These are phyloP conservation scores for Dothideomycetes sp. DNA, from an alignment of 2,329 filamentous ascomycete species.

Conservation along the genomic window DNA sequence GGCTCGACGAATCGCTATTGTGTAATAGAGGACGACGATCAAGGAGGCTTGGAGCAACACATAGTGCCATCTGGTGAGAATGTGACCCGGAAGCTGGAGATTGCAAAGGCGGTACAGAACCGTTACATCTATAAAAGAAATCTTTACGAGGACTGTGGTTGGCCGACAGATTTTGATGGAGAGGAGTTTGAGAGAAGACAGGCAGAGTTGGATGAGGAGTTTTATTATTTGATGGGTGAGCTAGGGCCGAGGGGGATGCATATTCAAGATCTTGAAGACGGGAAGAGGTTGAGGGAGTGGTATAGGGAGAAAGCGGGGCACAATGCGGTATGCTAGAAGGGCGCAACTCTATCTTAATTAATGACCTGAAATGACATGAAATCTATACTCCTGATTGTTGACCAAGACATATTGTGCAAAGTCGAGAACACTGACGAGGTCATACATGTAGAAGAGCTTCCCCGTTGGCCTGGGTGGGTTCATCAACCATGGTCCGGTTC, in stretches of 20 bases:
- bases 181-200: conserved; percentile 6
- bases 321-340: conserved; percentile 5
- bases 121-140: conserved; percentile 4
- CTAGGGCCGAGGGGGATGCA: conserved; percentile 4
- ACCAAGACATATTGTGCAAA: no score
- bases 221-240: not conserved
- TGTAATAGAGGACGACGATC: not conserved
- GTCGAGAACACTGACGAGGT: no score
- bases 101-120: conserved; percentile 6
- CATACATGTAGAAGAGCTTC: no score
- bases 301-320: conserved; percentile 8
- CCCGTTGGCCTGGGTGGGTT: no score
- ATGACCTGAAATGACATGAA: no score
- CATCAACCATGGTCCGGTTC: no score
- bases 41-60: not conserved
- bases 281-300: conserved; percentile 6
- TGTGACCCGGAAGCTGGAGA: conserved; percentile 2
- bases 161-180: not conserved
- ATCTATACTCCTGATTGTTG: no score
- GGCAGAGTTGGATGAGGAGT: not conserved
- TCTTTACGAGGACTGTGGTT: conserved; percentile 4
- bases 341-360: no score
- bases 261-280: conserved; percentile 4
- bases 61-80: not conserved
- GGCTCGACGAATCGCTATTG: not conserved